Conservation (phyloP, 2,329 filamentous ascomycete genomes). For the Neonectria neomacrospora region DNA sequence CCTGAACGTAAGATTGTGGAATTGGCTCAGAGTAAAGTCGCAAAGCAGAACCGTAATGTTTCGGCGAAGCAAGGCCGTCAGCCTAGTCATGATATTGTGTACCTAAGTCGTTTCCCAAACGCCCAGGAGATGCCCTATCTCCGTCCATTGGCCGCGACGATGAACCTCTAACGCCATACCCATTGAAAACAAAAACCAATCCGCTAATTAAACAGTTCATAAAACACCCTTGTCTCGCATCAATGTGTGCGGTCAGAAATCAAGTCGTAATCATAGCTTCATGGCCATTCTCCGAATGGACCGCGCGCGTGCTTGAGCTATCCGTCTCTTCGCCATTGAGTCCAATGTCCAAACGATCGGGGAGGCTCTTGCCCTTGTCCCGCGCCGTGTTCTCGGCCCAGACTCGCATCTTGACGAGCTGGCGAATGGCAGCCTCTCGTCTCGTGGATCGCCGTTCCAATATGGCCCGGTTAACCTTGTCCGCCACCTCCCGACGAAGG, state of each 20-base stretch:
- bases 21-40: not conserved
- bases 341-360: slow-evolving; percentile 52
- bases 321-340: slow-evolving; percentile 52
- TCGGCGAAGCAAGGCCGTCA: not conserved
- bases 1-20: not conserved
- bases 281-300: slow-evolving; percentile 53
- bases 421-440: slow-evolving; percentile 83
- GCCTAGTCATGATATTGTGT: slow-evolving; percentile 1
- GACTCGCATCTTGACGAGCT: slow-evolving; percentile 81
- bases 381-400: slow-evolving; percentile 81
- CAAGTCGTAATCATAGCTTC: slow-evolving; percentile 65
- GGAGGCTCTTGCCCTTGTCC: slow-evolving; percentile 46
- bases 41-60: not conserved
- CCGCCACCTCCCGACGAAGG: slow-evolving; percentile 85
- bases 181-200: slow-evolving; percentile 21
- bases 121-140: slow-evolving; percentile 30
- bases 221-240: slow-evolving; percentile 26
- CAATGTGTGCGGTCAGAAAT: slow-evolving; percentile 30
- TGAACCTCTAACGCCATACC: slow-evolving; percentile 38
- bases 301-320: slow-evolving; percentile 35
- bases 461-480: slow-evolving; percentile 89
- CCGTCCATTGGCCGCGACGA: slow-evolving; percentile 26
- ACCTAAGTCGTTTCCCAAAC: slow-evolving; percentile 19
- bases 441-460: slow-evolving; percentile 76
- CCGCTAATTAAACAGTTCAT: slow-evolving; percentile 32